A percentile compares a stretch with the other conserved stretches of the same genome.
Evolutionary conservation across 805 yeast species (phyloP).

Genomic region (Torulaspora quercuum): DNA sequence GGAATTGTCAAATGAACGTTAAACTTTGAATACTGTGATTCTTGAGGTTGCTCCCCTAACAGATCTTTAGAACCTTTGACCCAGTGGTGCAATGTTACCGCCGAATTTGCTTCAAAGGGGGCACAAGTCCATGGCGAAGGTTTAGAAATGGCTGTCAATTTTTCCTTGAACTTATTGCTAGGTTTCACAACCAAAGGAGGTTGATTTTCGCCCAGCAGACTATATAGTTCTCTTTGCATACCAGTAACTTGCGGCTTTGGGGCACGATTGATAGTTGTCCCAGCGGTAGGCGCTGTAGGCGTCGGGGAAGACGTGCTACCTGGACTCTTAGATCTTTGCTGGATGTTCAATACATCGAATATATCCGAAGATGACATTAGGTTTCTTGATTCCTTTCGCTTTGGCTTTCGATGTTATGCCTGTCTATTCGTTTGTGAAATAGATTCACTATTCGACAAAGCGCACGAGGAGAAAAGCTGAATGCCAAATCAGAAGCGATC

Average conservation of each 20-base stretch:
- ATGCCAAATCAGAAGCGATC: too few species aligned
- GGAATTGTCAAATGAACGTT: constrained; percentile 71
- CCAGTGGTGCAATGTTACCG: constrained; percentile 76
- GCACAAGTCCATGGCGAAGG: constrained; percentile 82
- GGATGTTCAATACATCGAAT: constrained; percentile 72
- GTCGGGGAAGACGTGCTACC: constrained; percentile 19
- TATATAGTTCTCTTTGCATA: constrained; percentile 85
- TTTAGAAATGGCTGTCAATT: constrained; percentile 54
- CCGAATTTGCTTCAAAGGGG: constrained; percentile 55
- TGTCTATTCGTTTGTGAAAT: too few species aligned
- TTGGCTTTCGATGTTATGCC: not conserved
- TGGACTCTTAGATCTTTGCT: constrained; percentile 33
- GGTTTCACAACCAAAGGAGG: constrained; percentile 70
- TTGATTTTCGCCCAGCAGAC: constrained; percentile 83
- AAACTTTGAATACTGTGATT: constrained; percentile 67
- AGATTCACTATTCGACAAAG: too few species aligned
- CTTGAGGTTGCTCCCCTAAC: constrained; percentile 33
- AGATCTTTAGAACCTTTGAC: constrained; percentile 63
- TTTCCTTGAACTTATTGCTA: constrained; percentile 56
- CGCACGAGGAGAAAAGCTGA: not conserved
- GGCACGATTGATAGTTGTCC: constrained; percentile 15
- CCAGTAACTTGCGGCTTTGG: constrained; percentile 47
- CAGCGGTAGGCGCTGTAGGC: constrained; percentile 15
- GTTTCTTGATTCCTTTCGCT: not conserved
- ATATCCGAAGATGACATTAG: constrained; percentile 55